Evolutionary conservation across 352 stramenopile species (phyloP), one percentile per base, ranked within the genome.

Genomic region (Phytophthora tentaculata): DNA sequence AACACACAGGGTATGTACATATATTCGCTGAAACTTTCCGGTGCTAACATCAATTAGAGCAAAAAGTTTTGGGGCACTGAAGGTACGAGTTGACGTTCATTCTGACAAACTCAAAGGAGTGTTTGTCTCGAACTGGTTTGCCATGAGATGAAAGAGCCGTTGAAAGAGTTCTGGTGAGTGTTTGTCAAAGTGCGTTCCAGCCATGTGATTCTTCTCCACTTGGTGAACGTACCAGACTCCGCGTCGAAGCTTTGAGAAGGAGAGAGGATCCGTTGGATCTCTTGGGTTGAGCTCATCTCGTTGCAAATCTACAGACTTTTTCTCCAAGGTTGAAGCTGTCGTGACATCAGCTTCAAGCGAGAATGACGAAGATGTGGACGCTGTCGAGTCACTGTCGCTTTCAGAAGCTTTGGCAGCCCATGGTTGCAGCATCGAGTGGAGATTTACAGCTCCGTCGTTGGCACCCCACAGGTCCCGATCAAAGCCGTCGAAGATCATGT

Each of bases 401-500:
- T 75, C 37, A 35, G 47, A 43, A 49, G 64, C 10, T 4, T 56
- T 28, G 14, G 57, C 23, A 22, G 53, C 35, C 77, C 77, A 65
- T 26, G 77, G 62, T 83, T 67, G 50, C 26, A 74, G 17, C 77
- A 88, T 91, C 28, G 83, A 89, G 56, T 83, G 69, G 10, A 91
- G 71, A 45, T 92, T 94, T 12, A 94, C 86, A 1, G 71, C 76
- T 12, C 86, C 84, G 37, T 94, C 84, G 52, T 92, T 92, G 49
- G 85, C 79, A 24, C 77, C 49, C 86, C 86, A 93, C 16, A 83
- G 26, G 14, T 78, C 69, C 1, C 59, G 56, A 24, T 91, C 75
- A 58, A 90, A 89, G 14, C 77, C 79, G 26, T 91, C 76, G 65
- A 90, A 90, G 49, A 91, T 79, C 56, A 72, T 56, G 17, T 79